Evolutionary conservation across 176 grass and related monocot species (phyloP), one percentile per base, ranked within the genome.

Genomic region (Triticum timopheevii): DNA sequence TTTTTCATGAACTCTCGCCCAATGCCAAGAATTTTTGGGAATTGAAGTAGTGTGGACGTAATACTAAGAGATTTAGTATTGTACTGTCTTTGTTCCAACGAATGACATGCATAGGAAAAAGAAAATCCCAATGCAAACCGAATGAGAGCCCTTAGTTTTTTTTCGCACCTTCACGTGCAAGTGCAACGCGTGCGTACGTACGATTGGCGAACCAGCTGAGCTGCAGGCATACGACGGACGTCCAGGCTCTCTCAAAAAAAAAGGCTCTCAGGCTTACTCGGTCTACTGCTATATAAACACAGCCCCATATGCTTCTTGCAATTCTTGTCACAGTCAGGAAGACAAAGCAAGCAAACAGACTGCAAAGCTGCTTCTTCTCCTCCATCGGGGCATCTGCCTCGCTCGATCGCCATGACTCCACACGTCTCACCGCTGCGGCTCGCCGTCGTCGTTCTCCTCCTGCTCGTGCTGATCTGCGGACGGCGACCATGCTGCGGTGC

Each of bases 201-300:
- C 47, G 47, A 50, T 50, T 50, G 47, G 0, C 13, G 4, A 50
- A 50, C 47, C 47, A 50, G 33, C 42, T 45, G 42, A 45, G 42
- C 13, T 50, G 47, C 47, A 49, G 45, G 45, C 47, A 50, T 16
- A 50, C 47, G 13, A 50, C 47, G 47, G 47, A 50, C 47, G 25
- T 20, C 73, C 42, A 52, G 7, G 13, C 72, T 76, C 44, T 75
- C 42, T n/a, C n/a, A n/a, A n/a, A n/a, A n/a, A n/a, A n/a, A n/a
- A n/a, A 52, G 7, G 13, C 72, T 76, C 44, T 75, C 42, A 42
- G 1, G n/a, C 45, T 35, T 33, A 2, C 27, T 34, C 49, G 17
- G 49, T 47, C 58, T 11, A 25, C 77, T 63, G 58, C 6, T 22
- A 80, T 80, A 80, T 65, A 80, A 45, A 80, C 50, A 11, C 50